Evolutionary conservation across 305 asterid species (phyloP), one percentile per base, ranked within the genome.

Genomic region (Rubia peregrina): DNA sequence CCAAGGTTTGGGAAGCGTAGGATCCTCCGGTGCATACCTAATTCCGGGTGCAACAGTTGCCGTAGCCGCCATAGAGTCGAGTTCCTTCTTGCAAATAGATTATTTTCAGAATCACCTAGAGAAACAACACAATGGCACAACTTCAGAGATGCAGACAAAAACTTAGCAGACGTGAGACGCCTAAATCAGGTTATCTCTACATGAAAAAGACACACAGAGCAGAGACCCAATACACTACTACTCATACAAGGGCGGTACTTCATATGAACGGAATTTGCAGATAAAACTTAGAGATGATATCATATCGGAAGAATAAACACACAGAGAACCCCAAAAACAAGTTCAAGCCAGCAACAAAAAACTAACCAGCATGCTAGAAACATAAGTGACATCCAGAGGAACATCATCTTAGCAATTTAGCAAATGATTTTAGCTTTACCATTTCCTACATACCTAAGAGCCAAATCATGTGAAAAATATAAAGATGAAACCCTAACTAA

Each of bases 1-100:
- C 98, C 99, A 91, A n/a, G 98, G 99, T 78, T 86, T 95, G 11
- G 96, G 99, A 71, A 95, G 96, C 65, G 90, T 80, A 44, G 98
- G 90, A 79, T 91, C 99, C 84, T 88, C 99, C 16, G 99, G 98
- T 14, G 99, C 99, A 76, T 88, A 95, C 4, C 89, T 83, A 42
- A 89, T 74, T 56, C 88, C 90, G 74, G 84, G 71, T 17, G 87
- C 65, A 67, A 81, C 84, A 68, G 95, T 57, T 61, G 85, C 95
- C 71, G 96, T 70, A 67, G 92, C 82, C 3, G 91, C 87, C 98
- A 92, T 92, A 21, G 74, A 76, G 74, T 69, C 74, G 56, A 40
- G 64, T 61, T 30, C 66, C 36, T n/a, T 60, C 74, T 62, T 56
- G 46, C 36, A 2, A 10, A 56, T 9, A 60, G 41, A 64, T 5